phyloP scores from a whole-genome alignment of 1,284 basidiomycete species.

The Marasmius fiardii region DNA sequence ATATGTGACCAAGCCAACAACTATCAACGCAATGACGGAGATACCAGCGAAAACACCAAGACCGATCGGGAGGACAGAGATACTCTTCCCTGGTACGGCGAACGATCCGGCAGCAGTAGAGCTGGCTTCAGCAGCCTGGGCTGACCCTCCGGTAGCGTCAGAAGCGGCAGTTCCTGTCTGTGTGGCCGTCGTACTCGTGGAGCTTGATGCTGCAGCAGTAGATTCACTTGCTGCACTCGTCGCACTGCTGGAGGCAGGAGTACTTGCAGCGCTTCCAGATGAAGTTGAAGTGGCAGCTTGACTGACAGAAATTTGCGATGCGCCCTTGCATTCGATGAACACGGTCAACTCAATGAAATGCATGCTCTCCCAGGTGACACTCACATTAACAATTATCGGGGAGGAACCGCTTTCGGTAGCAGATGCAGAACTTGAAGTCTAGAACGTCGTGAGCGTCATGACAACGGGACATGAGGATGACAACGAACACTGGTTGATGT shows the following conservation, averaged over 20 bases:
- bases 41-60: conserved; percentile 80
- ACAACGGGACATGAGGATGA: neutral
- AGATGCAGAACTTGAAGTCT: neutral
- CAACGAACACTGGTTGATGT: conserved; percentile 4
- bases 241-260: neutral
- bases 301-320: conserved; percentile 19
- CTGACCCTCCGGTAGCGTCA: conserved; percentile 28
- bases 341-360: neutral
- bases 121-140: conserved; percentile 35
- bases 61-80: conserved; percentile 77
- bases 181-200: conserved; percentile 13
- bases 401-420: conserved; percentile 10
- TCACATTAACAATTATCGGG: conserved; percentile 16
- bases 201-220: conserved; percentile 11
- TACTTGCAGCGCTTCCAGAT: conserved; percentile 11
- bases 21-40: conserved; percentile 72
- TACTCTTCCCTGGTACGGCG: conserved; percentile 63
- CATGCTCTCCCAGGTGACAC: conserved; percentile 8
- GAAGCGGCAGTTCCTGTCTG: conserved; percentile 20
- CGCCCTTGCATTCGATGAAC: conserved; percentile 18
- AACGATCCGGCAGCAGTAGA: conserved; percentile 40
- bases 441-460: neutral
- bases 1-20: conserved; percentile 78
- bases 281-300: neutral
- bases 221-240: conserved; percentile 12